Conservation (phyloP, 108 stramenopile species). For the Cyclotella cryptica region DNA sequence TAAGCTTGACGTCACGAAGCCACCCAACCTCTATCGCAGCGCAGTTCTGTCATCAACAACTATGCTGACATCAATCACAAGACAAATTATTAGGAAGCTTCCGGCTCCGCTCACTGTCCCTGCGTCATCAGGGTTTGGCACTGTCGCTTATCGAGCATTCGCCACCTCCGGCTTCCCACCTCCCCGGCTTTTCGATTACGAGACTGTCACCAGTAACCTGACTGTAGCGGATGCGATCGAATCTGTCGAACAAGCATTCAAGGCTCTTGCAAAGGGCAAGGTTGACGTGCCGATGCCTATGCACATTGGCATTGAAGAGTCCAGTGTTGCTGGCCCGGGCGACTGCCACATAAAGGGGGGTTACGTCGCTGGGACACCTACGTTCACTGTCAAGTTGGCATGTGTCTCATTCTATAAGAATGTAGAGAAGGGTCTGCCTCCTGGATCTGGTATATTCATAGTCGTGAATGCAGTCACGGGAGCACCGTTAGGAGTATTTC, state of each 20-base stretch:
- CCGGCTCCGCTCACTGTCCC: not conserved
- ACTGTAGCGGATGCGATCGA: slow-evolving; percentile 86
- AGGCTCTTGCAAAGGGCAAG: slow-evolving; percentile 83
- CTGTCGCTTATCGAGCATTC: slow-evolving; percentile 40
- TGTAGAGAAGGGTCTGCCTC: slow-evolving; percentile 81
- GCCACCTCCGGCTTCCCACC: slow-evolving; percentile 68
- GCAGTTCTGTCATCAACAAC: too few species aligned
- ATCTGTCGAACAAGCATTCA: slow-evolving; percentile 90
- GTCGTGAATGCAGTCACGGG: slow-evolving; percentile 93
- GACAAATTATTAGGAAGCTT: slow-evolving; percentile 7
- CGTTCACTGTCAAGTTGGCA: slow-evolving; percentile 92
- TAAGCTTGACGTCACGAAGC: too few species aligned
- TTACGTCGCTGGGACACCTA: slow-evolving; percentile 77
- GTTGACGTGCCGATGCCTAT: slow-evolving; percentile 98
- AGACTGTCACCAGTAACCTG: slow-evolving; percentile 79
- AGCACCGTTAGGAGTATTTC: slow-evolving; percentile 88
- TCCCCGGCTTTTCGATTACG: slow-evolving; percentile 86
- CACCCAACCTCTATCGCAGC: too few species aligned
- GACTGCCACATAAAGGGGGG: slow-evolving; percentile 95
- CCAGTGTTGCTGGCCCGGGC: slow-evolving; percentile 85
- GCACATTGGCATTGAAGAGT: slow-evolving; percentile 95
- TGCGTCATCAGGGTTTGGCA: too few species aligned
- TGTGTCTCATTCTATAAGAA: slow-evolving; percentile 95
- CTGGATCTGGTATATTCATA: slow-evolving; percentile 91
- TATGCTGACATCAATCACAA: slow-evolving; percentile 17